Evolutionary conservation across 352 stramenopile species (phyloP).

Genomic region (Phytophthora pisi): DNA sequence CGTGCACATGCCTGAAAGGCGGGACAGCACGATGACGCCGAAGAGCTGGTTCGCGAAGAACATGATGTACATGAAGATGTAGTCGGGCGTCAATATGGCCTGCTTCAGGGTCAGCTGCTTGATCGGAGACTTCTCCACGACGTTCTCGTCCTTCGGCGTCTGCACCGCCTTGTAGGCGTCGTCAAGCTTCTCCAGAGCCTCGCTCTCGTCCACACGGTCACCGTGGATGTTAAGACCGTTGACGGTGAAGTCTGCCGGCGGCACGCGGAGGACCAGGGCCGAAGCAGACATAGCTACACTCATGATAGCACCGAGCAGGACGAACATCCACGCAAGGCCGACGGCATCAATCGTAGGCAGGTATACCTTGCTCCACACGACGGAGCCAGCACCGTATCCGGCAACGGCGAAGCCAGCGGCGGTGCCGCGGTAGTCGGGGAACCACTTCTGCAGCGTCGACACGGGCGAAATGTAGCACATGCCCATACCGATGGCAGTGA

Average conservation of each 20-base stretch:
- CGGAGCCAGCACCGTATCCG: slow-evolving; percentile 61
- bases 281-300: slow-evolving; percentile 49
- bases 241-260: slow-evolving; percentile 51
- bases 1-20: slow-evolving; percentile 58
- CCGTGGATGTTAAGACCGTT: slow-evolving; percentile 69
- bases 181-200: slow-evolving; percentile 48
- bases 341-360: slow-evolving; percentile 53
- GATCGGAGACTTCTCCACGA: slow-evolving; percentile 35
- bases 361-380: slow-evolving; percentile 72
- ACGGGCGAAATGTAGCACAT: slow-evolving; percentile 77
- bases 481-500: slow-evolving; percentile 63
- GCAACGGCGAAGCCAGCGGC: slow-evolving; percentile 69
- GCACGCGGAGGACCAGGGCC: slow-evolving; percentile 51
- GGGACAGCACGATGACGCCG: slow-evolving; percentile 67
- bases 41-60: slow-evolving; percentile 72
- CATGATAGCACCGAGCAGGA: slow-evolving; percentile 51
- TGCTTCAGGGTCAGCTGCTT: slow-evolving; percentile 57
- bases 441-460: slow-evolving; percentile 74
- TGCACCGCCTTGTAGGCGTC: slow-evolving; percentile 49
- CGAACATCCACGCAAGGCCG: slow-evolving; percentile 49
- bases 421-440: slow-evolving; percentile 73
- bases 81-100: slow-evolving; percentile 62
- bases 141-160: slow-evolving; percentile 36
- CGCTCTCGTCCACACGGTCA: slow-evolving; percentile 45
- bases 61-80: slow-evolving; percentile 74